phyloP scores from a whole-genome alignment of 1,139 yeast species.

The Candida sp. region DNA sequence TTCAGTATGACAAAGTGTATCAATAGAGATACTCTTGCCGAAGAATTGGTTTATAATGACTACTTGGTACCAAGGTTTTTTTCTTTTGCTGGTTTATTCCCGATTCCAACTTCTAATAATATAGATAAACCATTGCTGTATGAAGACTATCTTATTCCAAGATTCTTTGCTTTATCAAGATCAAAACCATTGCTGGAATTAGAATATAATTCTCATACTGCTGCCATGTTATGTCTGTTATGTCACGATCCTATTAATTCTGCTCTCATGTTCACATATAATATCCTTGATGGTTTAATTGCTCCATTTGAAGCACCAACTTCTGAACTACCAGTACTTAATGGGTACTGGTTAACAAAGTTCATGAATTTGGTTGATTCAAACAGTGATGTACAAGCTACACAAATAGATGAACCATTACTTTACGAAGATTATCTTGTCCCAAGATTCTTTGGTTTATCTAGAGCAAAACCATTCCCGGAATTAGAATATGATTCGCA shows the following conservation, averaged over 20 bases:
- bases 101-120: no score
- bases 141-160: not conserved
- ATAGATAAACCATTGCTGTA: no score
- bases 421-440: not conserved
- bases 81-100: no score
- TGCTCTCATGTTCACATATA: not conserved
- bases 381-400: not conserved
- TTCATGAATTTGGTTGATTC: not conserved
- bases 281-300: not conserved
- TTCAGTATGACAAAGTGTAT: no score
- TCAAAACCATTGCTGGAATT: no score
- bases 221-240: not conserved
- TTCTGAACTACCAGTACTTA: not conserved
- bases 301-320: not conserved
- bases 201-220: not conserved
- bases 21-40: no score
- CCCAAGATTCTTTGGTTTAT: not conserved
- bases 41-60: no score
- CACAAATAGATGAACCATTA: not conserved
- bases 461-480: not conserved
- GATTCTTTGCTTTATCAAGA: not conserved
- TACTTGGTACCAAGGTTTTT: no score
- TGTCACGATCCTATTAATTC: not conserved
- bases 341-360: not conserved
- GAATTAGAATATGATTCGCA: not conserved